Conservation (phyloP, 305 asterid species). For the Fraxinus dipetala region DNA sequence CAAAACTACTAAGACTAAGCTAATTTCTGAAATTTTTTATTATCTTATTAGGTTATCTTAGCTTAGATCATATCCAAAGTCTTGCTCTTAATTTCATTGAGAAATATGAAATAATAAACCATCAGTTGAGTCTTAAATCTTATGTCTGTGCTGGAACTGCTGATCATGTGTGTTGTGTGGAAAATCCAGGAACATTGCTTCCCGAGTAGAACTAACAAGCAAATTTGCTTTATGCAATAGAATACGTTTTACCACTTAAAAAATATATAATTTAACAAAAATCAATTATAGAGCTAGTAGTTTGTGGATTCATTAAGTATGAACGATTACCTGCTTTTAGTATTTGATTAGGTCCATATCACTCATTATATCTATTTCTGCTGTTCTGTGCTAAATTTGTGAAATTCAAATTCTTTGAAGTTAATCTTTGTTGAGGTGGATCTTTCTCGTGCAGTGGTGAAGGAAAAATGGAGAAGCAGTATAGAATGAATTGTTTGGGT, state of each 20-base stretch:
- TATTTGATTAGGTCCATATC: background rate
- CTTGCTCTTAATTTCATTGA: background rate
- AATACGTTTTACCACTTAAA: background rate
- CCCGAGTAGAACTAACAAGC: background rate
- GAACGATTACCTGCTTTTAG: background rate
- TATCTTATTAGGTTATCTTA: background rate
- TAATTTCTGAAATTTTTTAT: background rate
- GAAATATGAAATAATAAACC: background rate
- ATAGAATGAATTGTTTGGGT: slow-evolving; percentile 86
- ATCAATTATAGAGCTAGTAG: background rate
- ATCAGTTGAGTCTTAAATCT: background rate
- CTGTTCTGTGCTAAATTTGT: background rate
- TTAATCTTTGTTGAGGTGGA: slow-evolving; percentile 15
- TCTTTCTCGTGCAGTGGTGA: slow-evolving; percentile 62
- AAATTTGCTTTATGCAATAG: background rate
- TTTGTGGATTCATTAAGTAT: slow-evolving; percentile 4
- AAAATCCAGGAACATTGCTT: background rate
- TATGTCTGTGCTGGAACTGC: background rate
- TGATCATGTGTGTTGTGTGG: background rate
- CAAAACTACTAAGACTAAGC: background rate
- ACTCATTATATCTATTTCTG: slow-evolving; percentile 1
- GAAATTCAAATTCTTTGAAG: background rate
- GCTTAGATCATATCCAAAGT: background rate
- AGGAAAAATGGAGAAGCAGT: slow-evolving; percentile 92
- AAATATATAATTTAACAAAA: background rate